Percentiles rank a stretch among this genome's conserved stretches.
Conservation (phyloP, 768 basidiomycete genomes). For the Phanerodontia chrysosporium region DNA sequence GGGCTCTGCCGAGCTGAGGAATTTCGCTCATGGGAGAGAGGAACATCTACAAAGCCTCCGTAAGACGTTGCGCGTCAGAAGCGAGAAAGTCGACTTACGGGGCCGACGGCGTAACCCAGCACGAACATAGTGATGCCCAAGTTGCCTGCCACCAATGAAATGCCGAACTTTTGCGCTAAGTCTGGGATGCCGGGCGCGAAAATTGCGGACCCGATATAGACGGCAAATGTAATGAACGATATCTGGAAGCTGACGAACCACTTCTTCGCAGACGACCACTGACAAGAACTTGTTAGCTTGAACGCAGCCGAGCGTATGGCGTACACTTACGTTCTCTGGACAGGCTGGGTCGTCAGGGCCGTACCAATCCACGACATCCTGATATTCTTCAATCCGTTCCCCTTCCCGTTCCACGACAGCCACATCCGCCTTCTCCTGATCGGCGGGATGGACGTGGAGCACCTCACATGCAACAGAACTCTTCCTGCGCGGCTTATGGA, state of each 20-base stretch:
- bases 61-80: not conserved
- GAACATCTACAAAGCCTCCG: not conserved
- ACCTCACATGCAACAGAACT: not conserved
- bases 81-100: not conserved
- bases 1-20: conserved; percentile 28
- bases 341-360: conserved; percentile 27
- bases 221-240: conserved; percentile 27
- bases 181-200: conserved; percentile 27
- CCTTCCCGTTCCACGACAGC: not conserved
- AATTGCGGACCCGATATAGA: conserved; percentile 33
- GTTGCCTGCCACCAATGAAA: conserved; percentile 25
- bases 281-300: not conserved
- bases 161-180: conserved; percentile 24
- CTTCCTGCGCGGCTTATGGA: not conserved
- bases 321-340: conserved; percentile 16
- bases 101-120: conserved; percentile 18
- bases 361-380: conserved; percentile 24
- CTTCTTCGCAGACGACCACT: conserved; percentile 28
- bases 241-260: conserved; percentile 27
- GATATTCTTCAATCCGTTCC: not conserved
- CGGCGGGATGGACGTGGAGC: not conserved
- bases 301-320: not conserved
- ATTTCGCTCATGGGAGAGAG: conserved; percentile 29
- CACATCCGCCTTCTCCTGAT: not conserved
- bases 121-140: conserved; percentile 28